Evolutionary conservation across 148 eudicot genomes (phyloP).

Genomic region (Vaccinium darrowii): DNA sequence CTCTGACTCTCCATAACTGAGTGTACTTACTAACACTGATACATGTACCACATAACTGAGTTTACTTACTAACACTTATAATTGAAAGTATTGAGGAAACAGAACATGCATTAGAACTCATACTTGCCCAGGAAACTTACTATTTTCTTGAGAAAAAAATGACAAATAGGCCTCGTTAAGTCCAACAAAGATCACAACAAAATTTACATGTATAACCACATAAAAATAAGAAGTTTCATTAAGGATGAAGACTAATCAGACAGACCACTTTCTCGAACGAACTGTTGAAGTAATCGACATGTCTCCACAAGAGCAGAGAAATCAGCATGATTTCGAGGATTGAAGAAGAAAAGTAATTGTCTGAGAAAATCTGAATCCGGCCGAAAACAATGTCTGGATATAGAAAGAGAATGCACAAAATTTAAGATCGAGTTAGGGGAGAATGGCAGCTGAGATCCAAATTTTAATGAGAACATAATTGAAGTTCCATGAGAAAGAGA

Average conservation of each 20-base stretch:
- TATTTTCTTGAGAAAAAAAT: background rate
- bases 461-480: background rate
- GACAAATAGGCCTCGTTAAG: background rate
- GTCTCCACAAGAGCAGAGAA: slow-evolving; percentile 66
- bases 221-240: background rate
- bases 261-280: slow-evolving; percentile 58
- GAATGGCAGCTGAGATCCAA: slow-evolving; percentile 1
- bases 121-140: background rate
- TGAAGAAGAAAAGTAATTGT: slow-evolving; percentile 78
- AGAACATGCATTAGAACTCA: background rate
- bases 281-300: slow-evolving; percentile 64
- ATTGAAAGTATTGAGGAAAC: background rate
- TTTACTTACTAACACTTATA: background rate
- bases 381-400: slow-evolving; percentile 73
- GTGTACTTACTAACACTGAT: background rate
- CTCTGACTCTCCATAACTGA: background rate
- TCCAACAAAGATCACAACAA: background rate
- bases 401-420: slow-evolving; percentile 17
- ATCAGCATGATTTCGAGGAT: slow-evolving; percentile 58
- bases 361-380: slow-evolving; percentile 77
- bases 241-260: slow-evolving; percentile 12
- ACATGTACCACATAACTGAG: background rate
- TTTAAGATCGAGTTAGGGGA: background rate
- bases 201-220: background rate
- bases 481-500: background rate